Conservation (phyloP, 2,329 filamentous ascomycete genomes). For the Lachnellula cervina region DNA sequence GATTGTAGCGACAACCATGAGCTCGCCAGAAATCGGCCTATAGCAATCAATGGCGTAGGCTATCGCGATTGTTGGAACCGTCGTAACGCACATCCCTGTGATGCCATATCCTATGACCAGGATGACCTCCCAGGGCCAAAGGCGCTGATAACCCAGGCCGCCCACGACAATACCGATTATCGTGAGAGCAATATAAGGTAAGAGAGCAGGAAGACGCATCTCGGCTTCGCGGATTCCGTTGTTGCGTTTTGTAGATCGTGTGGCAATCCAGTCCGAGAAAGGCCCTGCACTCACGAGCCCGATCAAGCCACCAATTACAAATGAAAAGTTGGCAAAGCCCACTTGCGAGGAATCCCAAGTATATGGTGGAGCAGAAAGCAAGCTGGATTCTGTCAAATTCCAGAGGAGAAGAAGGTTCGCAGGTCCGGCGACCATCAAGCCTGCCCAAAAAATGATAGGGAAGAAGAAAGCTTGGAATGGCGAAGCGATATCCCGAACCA, state of each 20-base stretch:
- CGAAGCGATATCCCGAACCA: slow-evolving; percentile 49
- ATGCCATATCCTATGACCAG: slow-evolving; percentile 54
- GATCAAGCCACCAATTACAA: slow-evolving; percentile 43
- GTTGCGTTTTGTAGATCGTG: slow-evolving; percentile 30
- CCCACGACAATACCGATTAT: slow-evolving; percentile 42
- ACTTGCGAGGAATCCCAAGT: slow-evolving; percentile 36
- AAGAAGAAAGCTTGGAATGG: slow-evolving; percentile 55
- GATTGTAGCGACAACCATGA: slow-evolving; percentile 58
- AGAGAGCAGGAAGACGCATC: slow-evolving; percentile 33
- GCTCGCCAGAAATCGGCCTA: slow-evolving; percentile 54
- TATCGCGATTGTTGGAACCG: slow-evolving; percentile 51
- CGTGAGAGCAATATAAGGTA: slow-evolving; percentile 47
- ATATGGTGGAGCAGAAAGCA: slow-evolving; percentile 27
- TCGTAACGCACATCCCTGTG: slow-evolving; percentile 53
- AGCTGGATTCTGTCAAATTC: slow-evolving; percentile 52
- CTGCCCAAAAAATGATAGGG: slow-evolving; percentile 58
- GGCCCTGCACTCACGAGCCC: slow-evolving; percentile 46
- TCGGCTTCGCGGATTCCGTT: slow-evolving; percentile 33
- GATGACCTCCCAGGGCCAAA: slow-evolving; percentile 50
- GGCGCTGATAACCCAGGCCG: slow-evolving; percentile 46
- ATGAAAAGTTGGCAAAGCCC: slow-evolving; percentile 47
- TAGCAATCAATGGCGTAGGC: slow-evolving; percentile 58
- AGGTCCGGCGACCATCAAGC: slow-evolving; percentile 57
- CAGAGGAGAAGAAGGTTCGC: slow-evolving; percentile 51
- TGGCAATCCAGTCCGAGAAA: slow-evolving; percentile 34